These are phyloP conservation scores for Sphagnurus paluster DNA, from an alignment of 1,284 basidiomycete genomes.

Conservation along the genomic window DNA sequence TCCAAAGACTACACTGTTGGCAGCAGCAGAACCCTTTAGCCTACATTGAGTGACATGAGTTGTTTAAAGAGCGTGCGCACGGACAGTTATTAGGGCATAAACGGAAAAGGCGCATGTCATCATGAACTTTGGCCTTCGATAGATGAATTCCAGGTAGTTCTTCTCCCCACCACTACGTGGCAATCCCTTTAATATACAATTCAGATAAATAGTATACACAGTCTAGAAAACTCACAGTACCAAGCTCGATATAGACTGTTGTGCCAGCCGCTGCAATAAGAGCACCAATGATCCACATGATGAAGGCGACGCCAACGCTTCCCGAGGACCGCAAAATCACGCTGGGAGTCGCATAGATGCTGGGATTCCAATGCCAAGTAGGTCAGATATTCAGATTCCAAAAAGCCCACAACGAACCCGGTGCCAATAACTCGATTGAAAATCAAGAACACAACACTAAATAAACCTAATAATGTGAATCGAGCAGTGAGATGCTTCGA, in stretches of 20 bases:
- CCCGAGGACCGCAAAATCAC: constrained; percentile 63
- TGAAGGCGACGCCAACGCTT: constrained; percentile 63
- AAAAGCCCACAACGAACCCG: constrained; percentile 44
- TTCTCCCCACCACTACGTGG: constrained; percentile 77
- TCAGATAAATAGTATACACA: not conserved
- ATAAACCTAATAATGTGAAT: too few species aligned
- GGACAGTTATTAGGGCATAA: constrained; percentile 61
- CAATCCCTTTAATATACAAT: constrained; percentile 43
- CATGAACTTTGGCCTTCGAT: constrained; percentile 60
- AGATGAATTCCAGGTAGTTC: constrained; percentile 75
- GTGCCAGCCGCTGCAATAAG: constrained; percentile 62
- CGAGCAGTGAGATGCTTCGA: too few species aligned
- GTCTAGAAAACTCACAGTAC: constrained; percentile 49
- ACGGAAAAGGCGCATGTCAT: constrained; percentile 59
- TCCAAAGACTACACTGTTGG: constrained; percentile 23
- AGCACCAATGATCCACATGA: constrained; percentile 74
- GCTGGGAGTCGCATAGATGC: constrained; percentile 76
- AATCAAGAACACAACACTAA: constrained; percentile 67
- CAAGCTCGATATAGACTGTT: constrained; percentile 74
- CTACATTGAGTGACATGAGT: constrained; percentile 15
- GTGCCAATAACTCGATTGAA: constrained; percentile 81
- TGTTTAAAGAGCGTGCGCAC: constrained; percentile 19
- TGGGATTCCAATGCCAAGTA: constrained; percentile 24
- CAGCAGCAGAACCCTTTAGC: constrained; percentile 22
- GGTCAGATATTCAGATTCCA: constrained; percentile 1